Evolutionary conservation across 2,329 filamentous ascomycete genomes (phyloP).

Genomic region (Calonectria montana): DNA sequence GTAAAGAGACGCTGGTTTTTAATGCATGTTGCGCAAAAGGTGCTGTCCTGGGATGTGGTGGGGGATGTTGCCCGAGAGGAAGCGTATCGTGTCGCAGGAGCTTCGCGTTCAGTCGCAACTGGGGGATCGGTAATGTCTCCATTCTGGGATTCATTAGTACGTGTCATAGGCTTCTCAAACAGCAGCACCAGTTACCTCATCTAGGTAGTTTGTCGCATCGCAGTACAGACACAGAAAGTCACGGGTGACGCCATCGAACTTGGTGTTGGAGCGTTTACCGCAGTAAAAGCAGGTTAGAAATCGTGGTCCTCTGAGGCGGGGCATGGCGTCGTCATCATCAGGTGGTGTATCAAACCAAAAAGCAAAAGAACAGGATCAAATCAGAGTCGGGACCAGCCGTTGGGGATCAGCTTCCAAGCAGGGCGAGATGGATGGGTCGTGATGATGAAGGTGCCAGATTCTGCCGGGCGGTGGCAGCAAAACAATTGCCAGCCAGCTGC

Average conservation of each 20-base stretch:
- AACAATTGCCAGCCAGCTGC: background rate
- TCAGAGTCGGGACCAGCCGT: background rate
- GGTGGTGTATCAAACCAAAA: background rate
- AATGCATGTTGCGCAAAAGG: slow-evolving; percentile 81
- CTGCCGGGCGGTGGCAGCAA: slow-evolving; percentile 49
- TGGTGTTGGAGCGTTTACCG: slow-evolving; percentile 72
- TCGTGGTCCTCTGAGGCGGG: slow-evolving; percentile 53
- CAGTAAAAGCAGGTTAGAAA: slow-evolving; percentile 86
- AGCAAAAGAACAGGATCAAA: background rate
- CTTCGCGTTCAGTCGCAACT: slow-evolving; percentile 61
- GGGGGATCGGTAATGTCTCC: slow-evolving; percentile 93
- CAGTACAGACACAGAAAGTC: slow-evolving; percentile 82
- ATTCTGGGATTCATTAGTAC: slow-evolving; percentile 62
- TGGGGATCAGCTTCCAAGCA: background rate
- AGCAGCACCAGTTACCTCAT: slow-evolving; percentile 69
- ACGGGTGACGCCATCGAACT: slow-evolving; percentile 67
- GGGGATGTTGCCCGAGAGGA: slow-evolving; percentile 51
- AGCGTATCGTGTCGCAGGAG: slow-evolving; percentile 59
- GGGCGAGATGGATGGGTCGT: background rate
- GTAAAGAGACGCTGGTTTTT: slow-evolving; percentile 90
- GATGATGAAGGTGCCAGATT: slow-evolving; percentile 38
- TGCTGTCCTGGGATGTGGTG: slow-evolving; percentile 42
- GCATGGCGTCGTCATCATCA: slow-evolving; percentile 51
- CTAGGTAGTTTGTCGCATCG: slow-evolving; percentile 89
- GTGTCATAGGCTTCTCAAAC: rapidly evolving